Evolutionary conservation across 2,329 filamentous ascomycete genomes (phyloP).

Genomic region (Xylaria digitata): DNA sequence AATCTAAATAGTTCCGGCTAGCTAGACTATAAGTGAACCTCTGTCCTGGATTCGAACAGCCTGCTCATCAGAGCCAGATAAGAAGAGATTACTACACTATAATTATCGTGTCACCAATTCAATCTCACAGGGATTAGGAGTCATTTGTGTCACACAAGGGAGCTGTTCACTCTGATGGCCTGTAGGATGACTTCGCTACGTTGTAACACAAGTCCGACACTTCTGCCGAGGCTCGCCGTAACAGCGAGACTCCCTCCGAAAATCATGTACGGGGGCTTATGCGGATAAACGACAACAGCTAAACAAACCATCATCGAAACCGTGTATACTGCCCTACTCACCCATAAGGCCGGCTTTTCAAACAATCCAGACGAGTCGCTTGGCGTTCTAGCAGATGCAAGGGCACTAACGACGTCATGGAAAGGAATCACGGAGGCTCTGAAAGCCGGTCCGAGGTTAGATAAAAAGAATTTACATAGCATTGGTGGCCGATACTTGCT

Average conservation of each 20-base stretch:
- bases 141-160: slow-evolving; percentile 21
- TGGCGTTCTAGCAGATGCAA: slow-evolving; percentile 40
- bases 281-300: slow-evolving; percentile 38
- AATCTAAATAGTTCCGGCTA: neutral
- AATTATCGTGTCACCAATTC: neutral
- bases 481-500: too few relatives aligned
- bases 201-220: slow-evolving; percentile 43
- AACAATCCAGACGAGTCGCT: slow-evolving; percentile 42
- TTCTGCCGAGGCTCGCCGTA: slow-evolving; percentile 41
- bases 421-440: slow-evolving; percentile 37
- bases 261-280: slow-evolving; percentile 42
- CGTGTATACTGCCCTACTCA: slow-evolving; percentile 37
- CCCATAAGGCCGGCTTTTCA: slow-evolving; percentile 42
- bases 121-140: slow-evolving; percentile 16
- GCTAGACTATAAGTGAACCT: slow-evolving; percentile 40
- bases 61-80: slow-evolving; percentile 40
- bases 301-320: slow-evolving; percentile 36
- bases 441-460: slow-evolving; percentile 37
- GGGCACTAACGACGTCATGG: slow-evolving; percentile 42
- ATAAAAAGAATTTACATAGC: slow-evolving; percentile 34
- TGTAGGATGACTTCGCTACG: slow-evolving; percentile 42
- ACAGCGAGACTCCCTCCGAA: slow-evolving; percentile 43
- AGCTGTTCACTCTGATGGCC: slow-evolving; percentile 44
- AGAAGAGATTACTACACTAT: slow-evolving; percentile 11
- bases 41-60: slow-evolving; percentile 42